Evolutionary conservation across 164 flowering plant genomes (phyloP).

Genomic region (Stephania cephalantha): DNA sequence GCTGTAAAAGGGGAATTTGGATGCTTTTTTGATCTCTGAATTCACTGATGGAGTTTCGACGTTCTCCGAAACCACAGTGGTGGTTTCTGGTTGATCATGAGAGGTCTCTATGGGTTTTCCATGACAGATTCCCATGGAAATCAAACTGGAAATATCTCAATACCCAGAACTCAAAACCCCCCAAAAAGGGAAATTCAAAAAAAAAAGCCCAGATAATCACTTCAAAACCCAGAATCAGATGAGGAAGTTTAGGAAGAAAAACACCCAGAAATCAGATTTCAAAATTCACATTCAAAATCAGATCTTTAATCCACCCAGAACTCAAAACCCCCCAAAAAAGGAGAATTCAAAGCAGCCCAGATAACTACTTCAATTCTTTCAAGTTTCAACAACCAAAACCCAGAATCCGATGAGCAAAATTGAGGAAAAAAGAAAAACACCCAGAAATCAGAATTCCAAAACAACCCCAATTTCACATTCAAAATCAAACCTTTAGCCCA

Average conservation of each 20-base stretch:
- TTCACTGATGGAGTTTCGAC: constrained; percentile 13
- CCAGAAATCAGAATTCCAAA: background rate
- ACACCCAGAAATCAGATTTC: background rate
- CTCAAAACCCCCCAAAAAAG: too few relatives aligned
- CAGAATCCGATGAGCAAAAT: background rate
- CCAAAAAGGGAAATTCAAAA: background rate
- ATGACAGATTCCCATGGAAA: constrained; percentile 71
- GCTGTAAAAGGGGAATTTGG: constrained; percentile 66
- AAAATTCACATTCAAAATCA: background rate
- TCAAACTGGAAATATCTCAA: too few relatives aligned
- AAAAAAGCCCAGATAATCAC: background rate
- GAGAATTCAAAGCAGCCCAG: too few relatives aligned
- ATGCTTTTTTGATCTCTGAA: constrained; percentile 35
- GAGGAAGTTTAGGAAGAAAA: background rate
- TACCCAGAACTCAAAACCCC: too few relatives aligned
- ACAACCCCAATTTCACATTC: background rate
- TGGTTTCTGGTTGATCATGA: constrained; percentile 19
- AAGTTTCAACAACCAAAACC: background rate
- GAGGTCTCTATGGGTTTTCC: constrained; percentile 46
- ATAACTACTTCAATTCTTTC: too few relatives aligned
- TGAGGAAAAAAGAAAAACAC: background rate
- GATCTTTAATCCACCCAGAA: background rate
- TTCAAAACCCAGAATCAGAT: background rate
- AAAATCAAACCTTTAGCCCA: background rate
- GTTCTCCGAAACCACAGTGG: constrained; percentile 15